Evolutionary conservation across 768 basidiomycete species (phyloP).

Genomic region (Pulveroboletus sp.): DNA sequence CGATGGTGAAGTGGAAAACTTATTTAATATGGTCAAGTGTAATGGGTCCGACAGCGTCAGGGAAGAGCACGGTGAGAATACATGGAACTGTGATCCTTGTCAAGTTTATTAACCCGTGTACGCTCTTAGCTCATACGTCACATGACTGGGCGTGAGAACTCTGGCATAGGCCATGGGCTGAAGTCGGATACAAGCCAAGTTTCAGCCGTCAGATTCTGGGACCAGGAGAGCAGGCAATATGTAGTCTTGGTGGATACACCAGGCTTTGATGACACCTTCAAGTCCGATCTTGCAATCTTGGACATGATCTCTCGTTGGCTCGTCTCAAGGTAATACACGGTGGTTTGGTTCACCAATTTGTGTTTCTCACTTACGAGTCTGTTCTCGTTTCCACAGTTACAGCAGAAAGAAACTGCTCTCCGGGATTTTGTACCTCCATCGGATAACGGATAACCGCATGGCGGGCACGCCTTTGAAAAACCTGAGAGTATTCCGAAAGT

Average conservation of each 20-base stretch:
- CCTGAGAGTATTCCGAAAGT: conserved; percentile 3
- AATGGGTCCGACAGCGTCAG: conserved; percentile 15
- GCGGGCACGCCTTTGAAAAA: conserved; percentile 10
- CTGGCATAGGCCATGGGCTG: background rate
- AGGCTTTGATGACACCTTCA: conserved; percentile 16
- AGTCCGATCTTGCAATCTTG: conserved; percentile 8
- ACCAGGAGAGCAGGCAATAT: too few relatives aligned
- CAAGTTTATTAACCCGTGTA: too few relatives aligned
- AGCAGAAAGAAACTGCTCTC: conserved; percentile 3
- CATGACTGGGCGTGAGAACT: too few relatives aligned
- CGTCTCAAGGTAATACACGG: too few relatives aligned
- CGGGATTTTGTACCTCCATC: conserved; percentile 14
- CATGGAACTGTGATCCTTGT: too few relatives aligned
- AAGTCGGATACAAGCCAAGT: conserved; percentile 8
- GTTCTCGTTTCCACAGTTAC: too few relatives aligned
- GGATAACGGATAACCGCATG: conserved; percentile 10
- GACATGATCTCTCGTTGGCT: conserved; percentile 14
- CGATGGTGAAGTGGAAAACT: too few relatives aligned
- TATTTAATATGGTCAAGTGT: too few relatives aligned
- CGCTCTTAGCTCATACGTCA: too few relatives aligned
- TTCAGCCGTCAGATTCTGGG: too few relatives aligned
- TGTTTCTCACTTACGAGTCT: too few relatives aligned
- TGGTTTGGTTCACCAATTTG: too few relatives aligned
- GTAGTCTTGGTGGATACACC: conserved; percentile 18
- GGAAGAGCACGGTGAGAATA: conserved; percentile 18